Base-by-base conservation (phyloP, 805 yeast genomes). In the Candida tammaniensis region DNA sequence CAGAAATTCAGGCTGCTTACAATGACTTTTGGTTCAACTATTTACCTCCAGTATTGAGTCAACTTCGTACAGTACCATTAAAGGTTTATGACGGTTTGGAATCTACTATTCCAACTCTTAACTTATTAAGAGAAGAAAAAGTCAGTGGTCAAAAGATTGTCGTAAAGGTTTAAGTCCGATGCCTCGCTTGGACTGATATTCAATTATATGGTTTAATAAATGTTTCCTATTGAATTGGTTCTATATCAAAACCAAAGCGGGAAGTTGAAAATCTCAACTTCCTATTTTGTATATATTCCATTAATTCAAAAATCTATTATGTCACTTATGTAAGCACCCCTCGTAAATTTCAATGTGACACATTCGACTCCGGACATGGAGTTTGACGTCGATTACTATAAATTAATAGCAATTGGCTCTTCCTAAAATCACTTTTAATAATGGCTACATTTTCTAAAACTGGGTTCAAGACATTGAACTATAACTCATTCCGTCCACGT, bases 101-200 rank as follows among this genome's bases (percentile, higher is more conserved):
- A 15, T 40, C 51, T 28, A 54, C 41, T 13, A 61, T 64, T 27
- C 63, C 60, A 35, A 74, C 69, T 9, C 47, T 69, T 13, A 45
- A 47, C 1, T 43, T 69, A 43, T 49, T 68, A 33, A 54, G 51
- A 38, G 48, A 54, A 8, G 57, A 57, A 33, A 64, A 69, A 47
- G 72, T 67, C 8, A 54, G 65, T 38, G 72, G 59, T 34, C 66
- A 64, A 41, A 74, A 73, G 51, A 40, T 72, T 39, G 73, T 72
- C 7, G 61, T 66, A 42, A 56, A 23, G 22, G 7, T 19, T 7
- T n/a, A n/a, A n/a, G n/a, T n/a, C n/a, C n/a, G n/a, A n/a, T n/a
- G n/a, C n/a, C n/a, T n/a, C n/a, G n/a, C n/a, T n/a, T n/a, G n/a
- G n/a, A n/a, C n/a, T n/a, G n/a, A n/a, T n/a, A n/a, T n/a, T n/a